Base-by-base conservation (phyloP, 305 asterid species). In the Rubia tinctorum region DNA sequence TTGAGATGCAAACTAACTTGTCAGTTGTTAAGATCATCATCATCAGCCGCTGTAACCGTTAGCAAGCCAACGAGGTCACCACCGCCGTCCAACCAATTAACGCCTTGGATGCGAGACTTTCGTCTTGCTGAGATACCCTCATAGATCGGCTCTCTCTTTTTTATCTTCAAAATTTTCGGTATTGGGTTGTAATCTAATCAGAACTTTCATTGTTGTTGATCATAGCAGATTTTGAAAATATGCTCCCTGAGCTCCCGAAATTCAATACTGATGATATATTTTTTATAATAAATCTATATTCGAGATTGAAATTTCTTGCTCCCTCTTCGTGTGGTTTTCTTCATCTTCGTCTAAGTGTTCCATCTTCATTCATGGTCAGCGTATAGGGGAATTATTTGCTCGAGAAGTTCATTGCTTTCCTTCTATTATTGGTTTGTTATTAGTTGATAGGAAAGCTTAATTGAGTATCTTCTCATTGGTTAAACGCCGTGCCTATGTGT, bases 71-170 rank as follows among this genome's bases (percentile, higher is more conserved):
- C 39, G 68, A 65, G 71, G 43, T 67, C 83, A 43, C 85, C 59
- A 58, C 45, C 12, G 69, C 76, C 82, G 20, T 78, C 81, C 74
- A 39, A 76, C 73, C 82, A 76, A 45, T 78, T 74, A 22, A 81
- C 83, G 25, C 77, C 81, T 69, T 64, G 84, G 82, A 74, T 84
- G 75, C 88, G 86, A 44, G 82, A 77, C 69, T 75, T 79, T 37
- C 84, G 79, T n/a, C 81, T 85, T 37, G 64, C 83, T 61, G 85
- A 66, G 56, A 67, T 78, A 30, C 86, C 88, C 71, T 87, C 78
- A 10, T 39, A 39, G 69, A 37, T 18, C 39, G n/a, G 22, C 23
- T 60, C 12, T 23, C 2, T 27, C 2, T 60, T 60, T 23, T 60
- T 7, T 60, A n/a, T 60, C 39, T 34, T 60, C 27, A 5, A 27